Base-by-base conservation (phyloP, 805 yeast genomes). In the Metschnikowia colocasiae region DNA sequence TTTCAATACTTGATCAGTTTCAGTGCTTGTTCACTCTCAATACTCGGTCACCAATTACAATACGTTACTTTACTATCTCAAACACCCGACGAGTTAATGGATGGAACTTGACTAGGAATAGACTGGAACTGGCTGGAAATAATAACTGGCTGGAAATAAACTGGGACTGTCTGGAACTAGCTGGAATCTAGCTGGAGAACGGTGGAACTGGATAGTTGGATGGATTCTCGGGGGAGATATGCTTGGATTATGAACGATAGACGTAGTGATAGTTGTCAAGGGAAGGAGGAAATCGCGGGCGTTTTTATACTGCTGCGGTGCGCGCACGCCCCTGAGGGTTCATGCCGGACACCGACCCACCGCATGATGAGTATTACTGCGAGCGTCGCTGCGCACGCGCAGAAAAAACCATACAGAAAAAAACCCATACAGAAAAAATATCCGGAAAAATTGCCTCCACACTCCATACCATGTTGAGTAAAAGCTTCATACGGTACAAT, bases 1-100 rank as follows among this genome's bases (percentile, higher is more conserved):
- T 31, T 18, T 33, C 36, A 33, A 33, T 33, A 33, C 36, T 33
- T 18, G n/a, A 13, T n/a, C 39, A 20, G 25, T 34, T 13, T 10
- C 35, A 16, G 35, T 32, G 35, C 35, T 32, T 32, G 8, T 32
- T 32, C 35, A 32, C 33, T 22, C 10, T 32, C 12, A 15, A 32
- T 32, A 29, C 32, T 29, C 5, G 16, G 32, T 45, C 52, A 40
- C 52, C 55, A 33, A 50, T 52, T 52, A 52, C 55, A 47, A 50
- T 47, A 50, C 46, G 47, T 45, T 52, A 52, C 52, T 52, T 37
- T 50, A 47, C 54, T 45, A 45, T 51, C 55, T 34, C 40, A 41
- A 32, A 31, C 18, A 22, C 23, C 26, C 30, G 40, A 22, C 12
- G 20, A 36, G 20, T 36, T 23, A 15, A 23, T 25, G 40, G 20